Evolutionary conservation across 1,139 yeast species (phyloP).

Genomic region (Zygosaccharomyces sapae): DNA sequence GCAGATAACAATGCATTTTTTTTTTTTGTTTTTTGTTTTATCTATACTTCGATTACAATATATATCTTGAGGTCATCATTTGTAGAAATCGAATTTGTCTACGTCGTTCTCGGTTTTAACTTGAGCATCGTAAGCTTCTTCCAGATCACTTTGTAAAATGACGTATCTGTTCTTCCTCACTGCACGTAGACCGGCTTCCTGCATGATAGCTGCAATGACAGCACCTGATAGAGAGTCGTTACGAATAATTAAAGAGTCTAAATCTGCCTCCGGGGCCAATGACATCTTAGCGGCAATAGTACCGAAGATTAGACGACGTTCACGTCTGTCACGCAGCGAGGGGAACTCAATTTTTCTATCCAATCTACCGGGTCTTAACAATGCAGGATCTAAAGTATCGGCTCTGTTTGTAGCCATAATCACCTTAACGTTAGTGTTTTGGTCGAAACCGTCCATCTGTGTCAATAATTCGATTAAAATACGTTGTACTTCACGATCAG

Average conservation of each 20-base stretch:
- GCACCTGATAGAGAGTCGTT: conserved; percentile 98
- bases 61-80: conserved; percentile 40
- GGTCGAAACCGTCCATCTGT: conserved; percentile 99
- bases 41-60: conserved; percentile 11
- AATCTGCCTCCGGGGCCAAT: conserved; percentile 93
- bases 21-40: conserved; percentile 5
- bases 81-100: conserved; percentile 96
- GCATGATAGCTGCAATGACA: conserved; percentile 97
- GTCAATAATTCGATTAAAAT: conserved; percentile 90
- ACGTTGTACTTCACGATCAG: conserved; percentile 99
- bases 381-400: conserved; percentile 94
- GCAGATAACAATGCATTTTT: conserved; percentile 6
- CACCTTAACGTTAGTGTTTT: conserved; percentile 89
- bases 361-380: conserved; percentile 95
- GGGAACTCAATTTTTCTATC: conserved; percentile 99
- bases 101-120: conserved; percentile 94
- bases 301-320: conserved; percentile 90
- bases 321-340: conserved; percentile 90
- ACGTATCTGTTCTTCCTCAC: conserved; percentile 97
- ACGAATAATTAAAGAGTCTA: conserved; percentile 89
- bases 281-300: conserved; percentile 98
- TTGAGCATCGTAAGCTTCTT: conserved; percentile 95
- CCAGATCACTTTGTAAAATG: conserved; percentile 90
- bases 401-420: conserved; percentile 99
- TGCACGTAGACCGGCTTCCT: conserved; percentile 98